These are phyloP conservation scores for Boletus edulis DNA, from an alignment of 768 basidiomycete species.

Conservation along the genomic window DNA sequence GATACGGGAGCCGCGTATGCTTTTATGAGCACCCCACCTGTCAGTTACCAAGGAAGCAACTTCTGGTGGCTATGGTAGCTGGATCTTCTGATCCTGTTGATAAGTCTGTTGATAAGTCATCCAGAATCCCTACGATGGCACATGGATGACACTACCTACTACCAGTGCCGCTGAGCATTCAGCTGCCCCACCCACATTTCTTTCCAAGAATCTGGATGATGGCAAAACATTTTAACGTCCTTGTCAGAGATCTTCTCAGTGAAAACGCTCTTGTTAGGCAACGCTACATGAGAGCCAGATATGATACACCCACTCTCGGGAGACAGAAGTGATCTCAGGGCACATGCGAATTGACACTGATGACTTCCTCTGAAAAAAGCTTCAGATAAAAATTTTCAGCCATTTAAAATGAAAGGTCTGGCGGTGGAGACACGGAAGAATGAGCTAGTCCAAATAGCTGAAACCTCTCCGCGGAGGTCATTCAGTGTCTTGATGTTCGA, in stretches of 20 bases:
- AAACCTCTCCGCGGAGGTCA: conserved; percentile 44
- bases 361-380: conserved; percentile 28
- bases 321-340: conserved; percentile 18
- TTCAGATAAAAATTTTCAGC: conserved; percentile 2
- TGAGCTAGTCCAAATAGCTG: conserved; percentile 47
- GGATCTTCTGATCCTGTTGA: too few species aligned
- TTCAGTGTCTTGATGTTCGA: conserved; percentile 39
- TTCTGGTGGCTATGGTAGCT: too few species aligned
- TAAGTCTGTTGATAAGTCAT: too few species aligned
- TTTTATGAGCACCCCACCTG: too few species aligned
- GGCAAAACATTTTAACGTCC: conserved; percentile 19
- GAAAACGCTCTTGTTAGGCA: conserved; percentile 8
- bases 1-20: too few species aligned
- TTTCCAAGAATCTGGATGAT: conserved; percentile 30
- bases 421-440: conserved; percentile 23
- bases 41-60: too few species aligned
- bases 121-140: too few species aligned
- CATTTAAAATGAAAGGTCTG: conserved; percentile 19
- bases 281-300: conserved; percentile 29
- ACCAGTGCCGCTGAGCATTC: background rate
- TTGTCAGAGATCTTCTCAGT: background rate
- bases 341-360: conserved; percentile 24
- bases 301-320: conserved; percentile 8
- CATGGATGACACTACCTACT: too few species aligned
- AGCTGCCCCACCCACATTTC: conserved; percentile 23